Percentiles rank a stretch among this genome's conserved stretches.
phyloP scores from a whole-genome alignment of 441 rosid genomes.

The Capsella rubella region DNA sequence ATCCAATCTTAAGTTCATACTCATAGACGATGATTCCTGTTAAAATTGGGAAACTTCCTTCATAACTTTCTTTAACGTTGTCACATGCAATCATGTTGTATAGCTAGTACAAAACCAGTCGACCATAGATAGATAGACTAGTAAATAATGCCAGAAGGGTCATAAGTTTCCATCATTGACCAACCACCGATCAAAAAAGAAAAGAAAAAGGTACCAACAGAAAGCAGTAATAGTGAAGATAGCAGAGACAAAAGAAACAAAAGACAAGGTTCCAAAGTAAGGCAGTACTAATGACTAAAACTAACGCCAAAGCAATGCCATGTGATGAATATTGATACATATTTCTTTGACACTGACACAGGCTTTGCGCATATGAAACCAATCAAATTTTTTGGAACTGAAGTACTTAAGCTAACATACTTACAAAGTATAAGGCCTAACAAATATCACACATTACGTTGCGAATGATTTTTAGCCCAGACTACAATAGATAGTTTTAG shows the following conservation, averaged over 20 bases:
- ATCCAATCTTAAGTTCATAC: slow-evolving; percentile 95
- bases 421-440: background rate
- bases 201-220: slow-evolving; percentile 22
- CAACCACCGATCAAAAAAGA: slow-evolving; percentile 16
- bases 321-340: background rate
- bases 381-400: slow-evolving; percentile 4
- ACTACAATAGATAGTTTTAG: slow-evolving; percentile 30
- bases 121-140: slow-evolving; percentile 23
- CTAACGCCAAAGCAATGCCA: background rate
- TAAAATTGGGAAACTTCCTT: slow-evolving; percentile 33
- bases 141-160: slow-evolving; percentile 26
- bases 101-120: slow-evolving; percentile 5
- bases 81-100: slow-evolving; percentile 33
- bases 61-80: slow-evolving; percentile 17
- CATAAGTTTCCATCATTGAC: slow-evolving; percentile 8
- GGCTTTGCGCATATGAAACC: background rate
- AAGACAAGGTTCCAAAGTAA: slow-evolving; percentile 2
- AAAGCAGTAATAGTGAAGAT: slow-evolving; percentile 3
- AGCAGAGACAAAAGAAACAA: background rate
- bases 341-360: slow-evolving; percentile 18
- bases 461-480: background rate
- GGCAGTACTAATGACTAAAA: slow-evolving; percentile 19
- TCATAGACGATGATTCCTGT: slow-evolving; percentile 96
- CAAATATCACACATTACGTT: slow-evolving; percentile 16
- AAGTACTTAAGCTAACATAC: slow-evolving; percentile 18